Percentiles rank a stretch among this genome's conserved stretches.
Conservation (phyloP, 1,139 yeast genomes). For the Lodderomyces elongisporus region DNA sequence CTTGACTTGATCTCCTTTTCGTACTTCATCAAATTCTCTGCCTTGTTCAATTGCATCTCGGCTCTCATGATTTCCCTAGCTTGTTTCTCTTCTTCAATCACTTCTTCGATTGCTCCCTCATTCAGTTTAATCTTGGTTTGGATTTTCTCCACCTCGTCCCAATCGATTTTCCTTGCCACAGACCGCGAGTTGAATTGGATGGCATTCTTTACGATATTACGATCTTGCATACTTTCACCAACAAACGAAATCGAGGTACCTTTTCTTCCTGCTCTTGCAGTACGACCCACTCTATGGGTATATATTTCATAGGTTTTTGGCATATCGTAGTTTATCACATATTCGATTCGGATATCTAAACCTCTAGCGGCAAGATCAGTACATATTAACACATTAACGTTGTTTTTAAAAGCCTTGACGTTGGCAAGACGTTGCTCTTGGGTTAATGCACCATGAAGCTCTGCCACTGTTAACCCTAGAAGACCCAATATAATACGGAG, state of each 20-base stretch:
- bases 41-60: slow-evolving; percentile 85
- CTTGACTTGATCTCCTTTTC: slow-evolving; percentile 79
- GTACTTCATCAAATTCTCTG: slow-evolving; percentile 76
- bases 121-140: slow-evolving; percentile 57
- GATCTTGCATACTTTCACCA: slow-evolving; percentile 81
- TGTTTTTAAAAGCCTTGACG: slow-evolving; percentile 74
- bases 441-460: slow-evolving; percentile 87
- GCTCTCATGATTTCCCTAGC: slow-evolving; percentile 84
- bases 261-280: slow-evolving; percentile 98
- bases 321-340: slow-evolving; percentile 92
- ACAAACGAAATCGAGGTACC: slow-evolving; percentile 92
- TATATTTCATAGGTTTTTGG: slow-evolving; percentile 88
- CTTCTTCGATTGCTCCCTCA: slow-evolving; percentile 60
- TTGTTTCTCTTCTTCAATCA: slow-evolving; percentile 79
- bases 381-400: slow-evolving; percentile 82
- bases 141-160: slow-evolving; percentile 74
- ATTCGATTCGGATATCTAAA: slow-evolving; percentile 93
- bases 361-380: slow-evolving; percentile 99
- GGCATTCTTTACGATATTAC: slow-evolving; percentile 84
- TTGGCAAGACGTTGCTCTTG: slow-evolving; percentile 93
- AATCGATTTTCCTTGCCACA: slow-evolving; percentile 79
- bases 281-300: slow-evolving; percentile 97
- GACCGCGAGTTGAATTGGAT: slow-evolving; percentile 60
- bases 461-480: slow-evolving; percentile 82
- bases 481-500: slow-evolving; percentile 82